Conservation (phyloP, 2,329 filamentous ascomycete species). For the Claviceps africana region DNA sequence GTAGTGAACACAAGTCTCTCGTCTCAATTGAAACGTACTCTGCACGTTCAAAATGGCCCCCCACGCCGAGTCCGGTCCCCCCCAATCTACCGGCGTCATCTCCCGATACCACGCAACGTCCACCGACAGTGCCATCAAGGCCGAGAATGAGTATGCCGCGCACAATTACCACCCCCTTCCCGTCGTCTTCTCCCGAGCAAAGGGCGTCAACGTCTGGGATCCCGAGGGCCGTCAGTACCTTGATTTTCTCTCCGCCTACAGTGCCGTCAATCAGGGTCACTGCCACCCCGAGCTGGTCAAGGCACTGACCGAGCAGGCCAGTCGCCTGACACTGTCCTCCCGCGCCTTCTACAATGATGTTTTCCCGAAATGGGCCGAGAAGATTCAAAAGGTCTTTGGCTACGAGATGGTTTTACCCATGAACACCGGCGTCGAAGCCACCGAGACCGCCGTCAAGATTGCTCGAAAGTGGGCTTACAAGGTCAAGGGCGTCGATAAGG, state of each 20-base stretch:
- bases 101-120: constrained; percentile 60
- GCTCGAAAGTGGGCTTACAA: constrained; percentile 98
- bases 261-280: constrained; percentile 94
- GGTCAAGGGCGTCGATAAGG: constrained; percentile 74
- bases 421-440: constrained; percentile 94
- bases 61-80: constrained; percentile 34
- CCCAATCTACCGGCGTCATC: constrained; percentile 13
- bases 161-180: constrained; percentile 99
- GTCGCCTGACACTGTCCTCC: constrained; percentile 79
- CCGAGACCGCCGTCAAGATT: constrained; percentile 92
- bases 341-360: constrained; percentile 97
- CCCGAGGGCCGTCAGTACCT: constrained; percentile 91
- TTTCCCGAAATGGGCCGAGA: constrained; percentile 89
- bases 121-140: constrained; percentile 62
- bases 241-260: constrained; percentile 96
- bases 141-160: constrained; percentile 74
- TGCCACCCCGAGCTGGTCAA: constrained; percentile 94
- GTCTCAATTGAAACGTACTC: background rate
- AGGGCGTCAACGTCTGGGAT: constrained; percentile 87
- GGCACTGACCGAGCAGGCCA: constrained; percentile 77
- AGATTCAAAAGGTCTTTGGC: constrained; percentile 75
- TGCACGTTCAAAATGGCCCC: constrained; percentile 37
- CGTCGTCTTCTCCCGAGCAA: constrained; percentile 77
- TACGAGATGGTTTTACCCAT: constrained; percentile 98
- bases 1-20: background rate